Evolutionary conservation across 495 filamentous ascomycete genomes (phyloP), one percentile per base, ranked within the genome.

Genomic region (Neurospora intermedia): DNA sequence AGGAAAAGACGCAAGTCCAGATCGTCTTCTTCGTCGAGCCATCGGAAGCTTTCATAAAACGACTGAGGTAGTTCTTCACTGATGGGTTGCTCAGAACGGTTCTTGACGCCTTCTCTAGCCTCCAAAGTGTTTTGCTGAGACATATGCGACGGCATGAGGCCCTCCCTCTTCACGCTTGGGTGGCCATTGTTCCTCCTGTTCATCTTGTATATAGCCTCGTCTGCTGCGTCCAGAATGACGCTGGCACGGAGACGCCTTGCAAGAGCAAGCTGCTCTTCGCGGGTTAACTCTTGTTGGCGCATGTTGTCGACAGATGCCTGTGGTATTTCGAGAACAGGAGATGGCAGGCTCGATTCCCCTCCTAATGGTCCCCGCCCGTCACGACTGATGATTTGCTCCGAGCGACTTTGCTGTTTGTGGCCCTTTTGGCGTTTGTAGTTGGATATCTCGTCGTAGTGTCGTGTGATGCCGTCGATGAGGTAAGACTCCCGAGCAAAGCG

Each of bases 1-100:
- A 89, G 77, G 59, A 83, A 82, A 20, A 94, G 83, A 39, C 88
- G 88, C 70, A 94, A 81, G 77, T 95, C 91, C 27, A 95, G 82
- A 70, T 92, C 88, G 16, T 91, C 89, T 74, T 93, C 90, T 74
- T 92, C 92, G 38, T 96, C 92, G 71, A 95, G 82, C 92, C 92
- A 94, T 42, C 90, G 88, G 76, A 94, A 92, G 72, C 85, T 90
- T 71, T 93, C 91, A 73, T 88, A 88, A 70, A 93, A 85, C 18
- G 81, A 81, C 66, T 80, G 77, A 5, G 78, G 73, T 38, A 77
- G 73, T 11, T 74, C 75, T 43, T 84, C 82, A 71, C 85, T 83
- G 79, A 87, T 86, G n/a, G 82, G 82, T 69, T 82, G 77, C 43
- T 75, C 80, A 8, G 77, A 76, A 70, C 82, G 79, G 23, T 81